These are phyloP conservation scores for Massarina eburnea DNA, from an alignment of 2,329 filamentous ascomycete genomes.

Conservation along the genomic window DNA sequence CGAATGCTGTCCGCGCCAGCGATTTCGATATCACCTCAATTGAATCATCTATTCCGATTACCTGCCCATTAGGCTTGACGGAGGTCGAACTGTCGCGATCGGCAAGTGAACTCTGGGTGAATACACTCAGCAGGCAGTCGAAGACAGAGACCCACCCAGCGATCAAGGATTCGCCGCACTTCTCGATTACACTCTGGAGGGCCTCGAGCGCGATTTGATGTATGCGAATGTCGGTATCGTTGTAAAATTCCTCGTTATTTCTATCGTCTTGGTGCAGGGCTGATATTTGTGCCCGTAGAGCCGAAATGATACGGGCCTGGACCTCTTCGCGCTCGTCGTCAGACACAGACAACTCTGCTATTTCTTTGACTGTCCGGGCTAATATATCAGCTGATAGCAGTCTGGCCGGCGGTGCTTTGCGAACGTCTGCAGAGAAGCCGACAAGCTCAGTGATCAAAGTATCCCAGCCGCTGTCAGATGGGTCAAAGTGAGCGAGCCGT, in stretches of 20 bases:
- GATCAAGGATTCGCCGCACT: conserved; percentile 80
- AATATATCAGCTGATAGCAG: conserved; percentile 54
- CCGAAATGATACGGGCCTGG: conserved; percentile 71
- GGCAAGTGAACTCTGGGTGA: conserved; percentile 42
- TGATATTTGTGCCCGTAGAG: conserved; percentile 63
- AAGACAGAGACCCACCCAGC: conserved; percentile 87
- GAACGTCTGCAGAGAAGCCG: conserved; percentile 45
- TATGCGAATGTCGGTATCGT: conserved; percentile 72
- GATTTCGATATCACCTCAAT: conserved; percentile 62
- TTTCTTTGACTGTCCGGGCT: conserved; percentile 49
- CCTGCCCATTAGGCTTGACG: not conserved
- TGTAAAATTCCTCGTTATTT: conserved; percentile 59
- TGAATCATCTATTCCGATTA: not conserved
- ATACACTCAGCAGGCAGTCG: conserved; percentile 80
- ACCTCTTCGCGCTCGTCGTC: conserved; percentile 53
- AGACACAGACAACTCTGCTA: conserved; percentile 55
- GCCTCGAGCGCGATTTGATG: conserved; percentile 79
- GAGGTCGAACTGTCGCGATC: not conserved
- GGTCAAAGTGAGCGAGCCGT: conserved; percentile 68
- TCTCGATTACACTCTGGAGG: conserved; percentile 79
- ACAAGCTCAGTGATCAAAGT: conserved; percentile 61
- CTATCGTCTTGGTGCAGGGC: conserved; percentile 58
- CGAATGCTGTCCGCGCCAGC: conserved; percentile 84
- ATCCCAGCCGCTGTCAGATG: conserved; percentile 74
- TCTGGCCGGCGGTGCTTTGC: conserved; percentile 47